A percentile compares a stretch with the other conserved stretches of the same genome.
These are phyloP conservation scores for Fusarium falciforme DNA, from an alignment of 2,329 filamentous ascomycete species.

Conservation along the genomic window DNA sequence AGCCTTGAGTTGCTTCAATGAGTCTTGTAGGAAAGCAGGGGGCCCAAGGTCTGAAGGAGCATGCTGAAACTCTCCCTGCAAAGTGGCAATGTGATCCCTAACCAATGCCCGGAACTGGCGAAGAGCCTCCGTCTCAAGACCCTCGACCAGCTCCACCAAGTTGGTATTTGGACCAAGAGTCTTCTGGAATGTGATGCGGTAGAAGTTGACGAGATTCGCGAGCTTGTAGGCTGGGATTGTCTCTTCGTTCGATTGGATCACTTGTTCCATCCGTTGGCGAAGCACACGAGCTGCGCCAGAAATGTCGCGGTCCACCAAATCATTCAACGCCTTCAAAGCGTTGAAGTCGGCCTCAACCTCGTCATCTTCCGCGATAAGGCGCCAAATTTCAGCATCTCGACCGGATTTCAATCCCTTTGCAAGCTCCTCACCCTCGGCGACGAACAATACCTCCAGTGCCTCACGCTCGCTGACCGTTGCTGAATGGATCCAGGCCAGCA, in stretches of 20 bases:
- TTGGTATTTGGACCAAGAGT: slow-evolving; percentile 77
- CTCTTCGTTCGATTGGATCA: slow-evolving; percentile 92
- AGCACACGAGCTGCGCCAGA: slow-evolving; percentile 84
- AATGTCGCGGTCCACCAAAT: slow-evolving; percentile 88
- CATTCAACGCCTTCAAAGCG: slow-evolving; percentile 81
- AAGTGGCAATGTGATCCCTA: slow-evolving; percentile 80
- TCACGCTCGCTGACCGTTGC: slow-evolving; percentile 94
- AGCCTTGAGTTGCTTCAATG: slow-evolving; percentile 79
- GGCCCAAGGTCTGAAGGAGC: slow-evolving; percentile 79
- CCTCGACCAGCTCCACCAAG: slow-evolving; percentile 75
- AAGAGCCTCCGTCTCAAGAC: slow-evolving; percentile 80
- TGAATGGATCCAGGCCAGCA: slow-evolving; percentile 97
- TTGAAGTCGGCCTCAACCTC: slow-evolving; percentile 74
- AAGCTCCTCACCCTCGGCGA: slow-evolving; percentile 90
- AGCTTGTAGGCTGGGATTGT: slow-evolving; percentile 90
- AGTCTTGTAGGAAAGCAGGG: slow-evolving; percentile 83
- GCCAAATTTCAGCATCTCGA: slow-evolving; percentile 86
- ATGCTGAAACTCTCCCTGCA: slow-evolving; percentile 78
- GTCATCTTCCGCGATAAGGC: slow-evolving; percentile 69
- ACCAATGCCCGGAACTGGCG: slow-evolving; percentile 85
- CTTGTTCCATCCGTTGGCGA: slow-evolving; percentile 90
- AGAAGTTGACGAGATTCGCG: slow-evolving; percentile 89
- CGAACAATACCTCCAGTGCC: slow-evolving; percentile 89
- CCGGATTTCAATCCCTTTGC: slow-evolving; percentile 84
- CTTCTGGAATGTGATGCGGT: slow-evolving; percentile 84